Percentiles rank a stretch among this genome's conserved stretches.
phyloP scores from a whole-genome alignment of 805 yeast species.

The Metschnikowia reukaufii region DNA sequence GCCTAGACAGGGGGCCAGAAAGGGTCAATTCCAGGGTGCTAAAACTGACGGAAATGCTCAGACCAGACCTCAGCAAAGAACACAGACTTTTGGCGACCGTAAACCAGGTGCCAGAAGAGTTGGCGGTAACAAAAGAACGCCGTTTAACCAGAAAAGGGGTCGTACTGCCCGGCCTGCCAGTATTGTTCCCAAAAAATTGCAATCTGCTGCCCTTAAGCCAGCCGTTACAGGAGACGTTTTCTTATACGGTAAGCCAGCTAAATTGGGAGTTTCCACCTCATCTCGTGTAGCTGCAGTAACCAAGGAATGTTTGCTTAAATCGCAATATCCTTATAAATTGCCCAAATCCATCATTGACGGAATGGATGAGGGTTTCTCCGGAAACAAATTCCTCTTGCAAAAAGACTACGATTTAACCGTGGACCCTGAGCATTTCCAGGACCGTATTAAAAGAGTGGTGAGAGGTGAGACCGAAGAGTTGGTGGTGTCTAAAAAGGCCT shows the following conservation, averaged over 20 bases:
- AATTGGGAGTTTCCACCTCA: conserved; percentile 21
- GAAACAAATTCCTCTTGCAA: conserved; percentile 35
- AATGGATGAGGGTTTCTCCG: conserved; percentile 19
- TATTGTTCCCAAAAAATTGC: conserved; percentile 18
- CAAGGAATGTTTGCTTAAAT: conserved; percentile 36
- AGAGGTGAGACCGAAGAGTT: conserved; percentile 30
- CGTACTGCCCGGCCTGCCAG: conserved; percentile 6
- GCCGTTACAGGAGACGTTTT: conserved; percentile 28
- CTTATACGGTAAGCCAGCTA: conserved; percentile 37
- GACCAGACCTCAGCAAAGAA: not conserved
- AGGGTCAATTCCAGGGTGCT: not conserved
- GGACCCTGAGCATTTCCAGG: conserved; percentile 22
- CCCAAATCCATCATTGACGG: conserved; percentile 34
- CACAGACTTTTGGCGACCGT: conserved; percentile 1
- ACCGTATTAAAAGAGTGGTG: conserved; percentile 31
- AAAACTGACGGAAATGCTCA: not conserved
- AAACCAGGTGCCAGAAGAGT: not conserved
- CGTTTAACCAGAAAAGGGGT: not conserved
- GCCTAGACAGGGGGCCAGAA: not conserved
- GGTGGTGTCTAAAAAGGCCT: not conserved
- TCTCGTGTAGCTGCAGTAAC: conserved; percentile 42
- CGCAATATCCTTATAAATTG: conserved; percentile 42
- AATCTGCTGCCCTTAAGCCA: conserved; percentile 22
- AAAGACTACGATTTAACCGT: conserved; percentile 27
- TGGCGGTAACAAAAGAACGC: not conserved